phyloP scores from a whole-genome alignment of 1,284 basidiomycete genomes.

The Trichosporon sp. region DNA sequence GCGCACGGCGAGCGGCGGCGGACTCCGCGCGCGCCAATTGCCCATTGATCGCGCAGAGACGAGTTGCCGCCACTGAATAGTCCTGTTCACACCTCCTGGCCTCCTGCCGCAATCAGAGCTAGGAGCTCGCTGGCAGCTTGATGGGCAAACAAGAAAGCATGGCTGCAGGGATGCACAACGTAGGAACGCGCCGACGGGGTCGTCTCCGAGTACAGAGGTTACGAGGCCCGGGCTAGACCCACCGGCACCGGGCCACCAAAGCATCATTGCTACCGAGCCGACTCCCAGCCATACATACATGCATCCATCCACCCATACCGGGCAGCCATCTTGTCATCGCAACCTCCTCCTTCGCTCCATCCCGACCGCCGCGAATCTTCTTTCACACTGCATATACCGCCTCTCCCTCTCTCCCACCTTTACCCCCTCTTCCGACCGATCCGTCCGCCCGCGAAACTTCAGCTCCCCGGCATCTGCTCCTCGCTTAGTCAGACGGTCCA shows the following conservation, averaged over 20 bases:
- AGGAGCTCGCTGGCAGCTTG: no score
- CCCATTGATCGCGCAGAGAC: background rate
- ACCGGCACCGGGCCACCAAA: background rate
- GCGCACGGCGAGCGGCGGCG: no score
- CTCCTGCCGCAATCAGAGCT: no score
- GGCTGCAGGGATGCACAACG: background rate
- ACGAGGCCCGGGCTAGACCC: background rate
- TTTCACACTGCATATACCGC: background rate
- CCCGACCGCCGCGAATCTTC: background rate
- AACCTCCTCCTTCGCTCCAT: background rate
- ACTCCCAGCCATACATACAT: background rate
- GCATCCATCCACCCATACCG: no score
- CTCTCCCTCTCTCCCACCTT: background rate
- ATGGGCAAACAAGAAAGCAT: background rate
- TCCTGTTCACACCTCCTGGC: no score
- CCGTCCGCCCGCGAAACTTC: background rate
- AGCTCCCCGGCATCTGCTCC: no score
- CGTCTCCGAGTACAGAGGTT: background rate
- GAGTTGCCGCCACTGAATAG: background rate
- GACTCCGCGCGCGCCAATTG: background rate
- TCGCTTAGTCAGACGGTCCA: background rate
- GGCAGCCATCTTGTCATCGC: background rate
- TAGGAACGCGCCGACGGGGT: background rate
- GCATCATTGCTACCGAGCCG: background rate
- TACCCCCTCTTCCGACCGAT: background rate